Evolutionary conservation across 1,284 basidiomycete species (phyloP), one percentile per base, ranked within the genome.

Genomic region (Schizophyllum commune): DNA sequence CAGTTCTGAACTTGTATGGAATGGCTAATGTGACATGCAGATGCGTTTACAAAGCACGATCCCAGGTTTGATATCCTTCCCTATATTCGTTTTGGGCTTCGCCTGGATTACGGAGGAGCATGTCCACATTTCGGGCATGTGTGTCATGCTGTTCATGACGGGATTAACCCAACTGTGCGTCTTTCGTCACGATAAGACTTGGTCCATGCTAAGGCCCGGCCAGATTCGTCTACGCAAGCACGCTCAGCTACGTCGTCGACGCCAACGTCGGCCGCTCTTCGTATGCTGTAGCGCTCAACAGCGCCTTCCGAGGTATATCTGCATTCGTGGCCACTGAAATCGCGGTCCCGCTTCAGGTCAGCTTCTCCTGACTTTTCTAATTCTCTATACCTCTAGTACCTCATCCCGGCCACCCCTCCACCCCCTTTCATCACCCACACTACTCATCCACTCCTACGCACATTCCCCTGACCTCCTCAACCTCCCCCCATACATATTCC

Each of bases 211-310:
- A n/a, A n/a, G n/a, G n/a, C n/a, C n/a, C n/a, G n/a, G n/a, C n/a
- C 57, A 89, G 88, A 63, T 88, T 83, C 80, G 83, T 85, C 21
- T 90, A 91, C 69, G 73, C 86, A 15, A 86, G 84, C 64, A 86
- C 87, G 0, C 73, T 93, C 34, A 84, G 89, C 0, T 92, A 91
- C 67, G 78, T 91, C 57, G 86, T 91, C 6, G 91, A 94, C 68
- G 83, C 89, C 3, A 93, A 92, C 68, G 74, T 77, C 3, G 91
- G 92, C 5, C 80, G 88, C 19, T 88, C 88, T 0, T 83, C 85
- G 1, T 83, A 81, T 15, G 89, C 88, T 1, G 83, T 89, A 5
- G 86, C 90, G 0, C 73, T 79, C 17, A 93, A 93, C 69, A 88
- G 86, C 63, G 79, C 75, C 27, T 88, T 88, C 71, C 80, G 91